Conservation (phyloP, 192 early-diverging fungal species). For the Mortierella antarctica region DNA sequence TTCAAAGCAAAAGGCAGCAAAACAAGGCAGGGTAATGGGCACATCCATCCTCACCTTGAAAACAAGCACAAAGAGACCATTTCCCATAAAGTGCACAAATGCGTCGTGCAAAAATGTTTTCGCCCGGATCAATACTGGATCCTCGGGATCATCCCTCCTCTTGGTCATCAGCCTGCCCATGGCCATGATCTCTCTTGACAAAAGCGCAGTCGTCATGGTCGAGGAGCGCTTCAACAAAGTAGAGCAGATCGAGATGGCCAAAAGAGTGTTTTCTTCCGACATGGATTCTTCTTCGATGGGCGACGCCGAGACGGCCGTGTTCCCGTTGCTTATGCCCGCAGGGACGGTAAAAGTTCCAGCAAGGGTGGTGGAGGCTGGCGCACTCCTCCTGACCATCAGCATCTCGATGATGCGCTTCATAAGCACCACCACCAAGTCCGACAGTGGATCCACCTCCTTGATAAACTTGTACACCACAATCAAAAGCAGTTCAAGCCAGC, state of each 20-base stretch:
- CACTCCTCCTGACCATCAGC: conserved; percentile 32
- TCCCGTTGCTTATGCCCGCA: background rate
- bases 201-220: conserved; percentile 64
- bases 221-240: conserved; percentile 62
- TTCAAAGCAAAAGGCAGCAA: background rate
- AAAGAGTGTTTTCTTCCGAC: conserved; percentile 66
- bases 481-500: conserved; percentile 65
- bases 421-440: conserved; percentile 37
- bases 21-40: background rate
- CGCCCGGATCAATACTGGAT: conserved; percentile 61
- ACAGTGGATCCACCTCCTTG: conserved; percentile 36
- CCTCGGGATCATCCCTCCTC: conserved; percentile 51
- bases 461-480: conserved; percentile 69
- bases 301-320: background rate
- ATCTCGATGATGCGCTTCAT: conserved; percentile 54
- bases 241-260: conserved; percentile 63
- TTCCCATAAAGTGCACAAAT: conserved; percentile 64
- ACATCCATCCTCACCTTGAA: conserved; percentile 60
- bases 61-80: conserved; percentile 70
- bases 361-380: background rate
- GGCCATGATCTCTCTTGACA: conserved; percentile 68
- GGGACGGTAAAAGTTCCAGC: background rate
- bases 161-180: conserved; percentile 66
- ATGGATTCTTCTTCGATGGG: conserved; percentile 26
- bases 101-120: conserved; percentile 63